Conservation (phyloP, 2,329 filamentous ascomycete genomes). For the Lithohypha guttulata region DNA sequence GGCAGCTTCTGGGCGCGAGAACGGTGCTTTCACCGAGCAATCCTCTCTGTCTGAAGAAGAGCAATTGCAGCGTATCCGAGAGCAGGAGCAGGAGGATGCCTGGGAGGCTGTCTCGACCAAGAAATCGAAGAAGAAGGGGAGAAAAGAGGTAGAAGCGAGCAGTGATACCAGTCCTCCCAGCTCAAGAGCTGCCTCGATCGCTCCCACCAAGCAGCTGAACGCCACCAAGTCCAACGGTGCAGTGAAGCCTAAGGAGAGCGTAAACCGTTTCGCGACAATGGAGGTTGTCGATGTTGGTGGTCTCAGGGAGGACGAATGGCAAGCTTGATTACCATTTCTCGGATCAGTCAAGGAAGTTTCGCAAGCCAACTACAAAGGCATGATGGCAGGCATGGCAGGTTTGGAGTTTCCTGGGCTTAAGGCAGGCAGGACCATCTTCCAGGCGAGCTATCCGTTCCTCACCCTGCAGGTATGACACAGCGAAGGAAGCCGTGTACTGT, state of each 20-base stretch:
- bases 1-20: constrained; percentile 14
- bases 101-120: constrained; percentile 54
- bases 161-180: constrained; percentile 32
- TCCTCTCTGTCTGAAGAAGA: constrained; percentile 44
- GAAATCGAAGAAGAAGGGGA: constrained; percentile 43
- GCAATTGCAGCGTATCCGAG: constrained; percentile 46
- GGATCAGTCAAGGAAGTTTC: too few relatives aligned
- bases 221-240: constrained; percentile 13
- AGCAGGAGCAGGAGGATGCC: constrained; percentile 38
- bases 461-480: too few relatives aligned
- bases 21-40: constrained; percentile 32
- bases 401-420: too few relatives aligned
- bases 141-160: constrained; percentile 31
- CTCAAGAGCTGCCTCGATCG: neutral
- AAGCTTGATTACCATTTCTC: constrained; percentile 11
- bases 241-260: constrained; percentile 9
- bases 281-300: constrained; percentile 8
- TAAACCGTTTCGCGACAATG: constrained; percentile 19
- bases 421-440: too few relatives aligned
- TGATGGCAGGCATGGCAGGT: neutral
- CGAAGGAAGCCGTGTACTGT: too few relatives aligned
- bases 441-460: too few relatives aligned
- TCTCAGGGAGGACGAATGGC: constrained; percentile 20
- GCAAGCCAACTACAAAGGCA: too few relatives aligned
- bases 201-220: constrained; percentile 9